Conservation (phyloP, 23 red algal species). For the Gracilariopsis chorda region DNA sequence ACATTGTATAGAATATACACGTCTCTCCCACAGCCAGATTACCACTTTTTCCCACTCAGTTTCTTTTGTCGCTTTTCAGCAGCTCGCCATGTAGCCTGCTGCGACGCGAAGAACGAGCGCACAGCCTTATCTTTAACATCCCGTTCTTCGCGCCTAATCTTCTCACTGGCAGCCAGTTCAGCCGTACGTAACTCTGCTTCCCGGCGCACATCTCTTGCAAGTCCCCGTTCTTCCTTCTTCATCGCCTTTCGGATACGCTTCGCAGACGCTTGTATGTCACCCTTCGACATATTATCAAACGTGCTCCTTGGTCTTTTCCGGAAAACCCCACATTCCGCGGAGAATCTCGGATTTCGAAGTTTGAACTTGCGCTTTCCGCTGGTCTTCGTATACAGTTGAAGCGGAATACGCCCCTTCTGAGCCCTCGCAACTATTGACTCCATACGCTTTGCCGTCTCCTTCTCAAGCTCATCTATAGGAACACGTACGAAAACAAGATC, state of each 20-base stretch:
- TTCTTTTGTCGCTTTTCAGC: constrained; percentile 62
- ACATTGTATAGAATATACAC: too few relatives aligned
- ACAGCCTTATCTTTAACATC: constrained; percentile 31
- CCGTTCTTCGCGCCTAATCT: neutral
- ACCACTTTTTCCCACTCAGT: constrained; percentile 57
- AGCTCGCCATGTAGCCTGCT: constrained; percentile 39
- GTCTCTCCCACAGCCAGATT: too few relatives aligned
- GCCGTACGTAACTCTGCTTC: neutral
- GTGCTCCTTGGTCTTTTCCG: constrained; percentile 9
- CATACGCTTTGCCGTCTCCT: neutral
- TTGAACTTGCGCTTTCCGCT: neutral
- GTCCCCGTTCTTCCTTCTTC: constrained; percentile 51
- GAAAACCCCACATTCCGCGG: constrained; percentile 35
- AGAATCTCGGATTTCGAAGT: constrained; percentile 40
- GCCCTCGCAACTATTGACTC: neutral
- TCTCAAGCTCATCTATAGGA: neutral
- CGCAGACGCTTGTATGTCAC: constrained; percentile 25
- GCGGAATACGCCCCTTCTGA: neutral
- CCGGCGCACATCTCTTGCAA: constrained; percentile 33
- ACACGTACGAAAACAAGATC: constrained; percentile 14
- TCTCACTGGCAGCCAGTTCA: neutral
- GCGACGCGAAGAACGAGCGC: constrained; percentile 38
- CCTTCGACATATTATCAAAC: neutral
- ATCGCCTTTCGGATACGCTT: constrained; percentile 27
- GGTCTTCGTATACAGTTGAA: constrained; percentile 19